Evolutionary conservation across 2,329 filamentous ascomycete genomes (phyloP), one percentile per base, ranked within the genome.

Genomic region (Talaromyces funiculosus): DNA sequence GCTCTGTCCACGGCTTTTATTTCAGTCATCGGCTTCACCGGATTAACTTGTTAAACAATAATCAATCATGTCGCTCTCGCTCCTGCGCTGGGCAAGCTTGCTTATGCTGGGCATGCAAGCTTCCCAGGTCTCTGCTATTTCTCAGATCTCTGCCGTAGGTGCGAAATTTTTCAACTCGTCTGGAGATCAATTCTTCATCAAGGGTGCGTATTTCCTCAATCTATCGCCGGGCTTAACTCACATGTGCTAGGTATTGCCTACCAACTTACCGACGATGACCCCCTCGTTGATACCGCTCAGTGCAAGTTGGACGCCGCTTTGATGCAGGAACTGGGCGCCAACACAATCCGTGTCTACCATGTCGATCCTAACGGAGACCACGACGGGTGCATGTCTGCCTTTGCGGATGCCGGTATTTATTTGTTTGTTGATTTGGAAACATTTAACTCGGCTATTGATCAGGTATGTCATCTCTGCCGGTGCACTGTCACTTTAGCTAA

Each of bases 291-390:
- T 71, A 82, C 83, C 42, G 84, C 84, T 53, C 92, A 96, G 78
- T 95, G 90, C 78, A 74, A 82, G 67, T 84, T 86, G 66, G 92
- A 96, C 77, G 87, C 87, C 43, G 72, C 78, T 16, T 81, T 92
- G 69, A 95, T 96, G 89, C 83, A 90, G 73, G 84, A 86, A 18
- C 80, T 96, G 58, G 90, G 90, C 64, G 85, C 89, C 71, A 96
- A 96, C 73, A 82, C 88, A 31, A 91, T 96, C 69, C 90, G 92
- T 61, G 89, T 94, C 61, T 96, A 96, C 75, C 90, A 96, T 70
- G 90, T 96, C 63, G 87, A 95, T 68, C 78, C 89, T 1, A 73
- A 76, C 2, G 84, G 78, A 33, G 79, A 93, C 71, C 92, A 96
- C 74, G 81, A 84, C 61, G 87, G 82, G 20, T 96, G 91, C 78